Evolutionary conservation across 495 filamentous ascomycete genomes (phyloP), one percentile per base, ranked within the genome.

Genomic region (Lasiosphaeria ovina): DNA sequence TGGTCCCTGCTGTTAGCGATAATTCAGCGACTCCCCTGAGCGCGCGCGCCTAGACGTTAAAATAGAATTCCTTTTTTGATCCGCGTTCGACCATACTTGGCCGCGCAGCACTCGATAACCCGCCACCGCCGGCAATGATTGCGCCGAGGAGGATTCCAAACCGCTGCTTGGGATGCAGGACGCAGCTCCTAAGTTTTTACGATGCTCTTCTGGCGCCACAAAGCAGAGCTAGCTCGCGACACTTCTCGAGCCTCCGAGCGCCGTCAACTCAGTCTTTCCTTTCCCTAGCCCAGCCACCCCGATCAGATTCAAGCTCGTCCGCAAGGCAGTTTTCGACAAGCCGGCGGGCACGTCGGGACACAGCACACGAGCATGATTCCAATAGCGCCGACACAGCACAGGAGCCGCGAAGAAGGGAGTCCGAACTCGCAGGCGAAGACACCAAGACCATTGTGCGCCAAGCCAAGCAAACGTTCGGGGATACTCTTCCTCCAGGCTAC

Each of bases 381-480:
- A 9, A 47, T 11, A 71, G 14, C 7, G 38, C 51, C 24, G 36
- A 62, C 35, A 35, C 45, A 12, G 10, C 58, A 14, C 48, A 57
- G 3, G 36, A 55, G 54, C 55, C 51, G 8, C 53, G 51, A 16
- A 48, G 31, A 24, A 47, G 54, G n/a, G 61, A 59, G 3, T 44
- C 61, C n/a, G 62, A 64, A 7, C 12, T 64, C 7, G 40, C 61
- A 5, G 36, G 63, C 11, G 69, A 68, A 8, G 75, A 82, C 51
- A 71, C 84, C 60, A 89, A 92, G 66, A 75, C 74, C 2, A 79
- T 88, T 53, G 90, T 91, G 53, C 84, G 86, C 32, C 72, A 82
- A 51, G 87, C 92, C 24, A 81, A 88, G 64, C 85, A 89, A 62
- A 77, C 81, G 10, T 96, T 90, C 71, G 90, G 93, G 47, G 85